Evolutionary conservation across 805 yeast genomes (phyloP).

Genomic region (Metschnikowia aberdeeniae): DNA sequence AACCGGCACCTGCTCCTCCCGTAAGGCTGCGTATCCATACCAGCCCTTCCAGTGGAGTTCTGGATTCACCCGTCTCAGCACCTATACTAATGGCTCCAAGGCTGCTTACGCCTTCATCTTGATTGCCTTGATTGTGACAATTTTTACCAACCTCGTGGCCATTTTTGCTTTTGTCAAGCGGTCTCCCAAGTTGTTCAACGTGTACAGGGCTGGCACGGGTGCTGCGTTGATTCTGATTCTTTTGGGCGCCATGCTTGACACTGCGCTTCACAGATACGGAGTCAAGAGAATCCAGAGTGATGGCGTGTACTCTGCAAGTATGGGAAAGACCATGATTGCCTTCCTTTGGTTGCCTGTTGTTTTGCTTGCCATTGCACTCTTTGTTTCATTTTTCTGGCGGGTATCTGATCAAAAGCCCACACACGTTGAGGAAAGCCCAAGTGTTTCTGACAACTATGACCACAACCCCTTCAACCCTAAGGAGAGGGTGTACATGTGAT

Average conservation of each 20-base stretch:
- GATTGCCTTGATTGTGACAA: conserved; percentile 7
- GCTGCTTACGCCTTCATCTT: conserved; percentile 10
- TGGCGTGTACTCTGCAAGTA: conserved; percentile 8
- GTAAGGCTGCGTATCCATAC: conserved; percentile 10
- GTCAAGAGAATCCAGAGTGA: conserved; percentile 6
- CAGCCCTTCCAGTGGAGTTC: conserved; percentile 13
- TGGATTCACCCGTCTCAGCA: conserved; percentile 3
- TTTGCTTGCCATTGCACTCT: conserved; percentile 5
- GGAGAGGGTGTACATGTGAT: conserved; percentile 5
- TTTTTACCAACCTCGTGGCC: conserved; percentile 3
- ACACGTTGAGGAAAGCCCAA: not conserved
- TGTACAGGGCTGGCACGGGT: conserved; percentile 5
- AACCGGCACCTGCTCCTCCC: conserved; percentile 9
- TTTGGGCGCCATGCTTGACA: conserved; percentile 8
- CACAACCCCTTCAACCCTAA: conserved; percentile 6
- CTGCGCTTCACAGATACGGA: conserved; percentile 10
- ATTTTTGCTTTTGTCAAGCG: conserved; percentile 6
- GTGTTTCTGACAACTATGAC: not conserved
- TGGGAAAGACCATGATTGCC: conserved; percentile 12
- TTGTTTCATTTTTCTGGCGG: conserved; percentile 6
- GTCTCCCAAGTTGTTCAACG: conserved; percentile 2
- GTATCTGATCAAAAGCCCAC: not conserved
- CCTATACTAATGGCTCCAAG: conserved; percentile 7
- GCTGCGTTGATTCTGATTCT: conserved; percentile 8
- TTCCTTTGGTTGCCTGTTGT: conserved; percentile 11